Evolutionary conservation across 306 rosid genomes (phyloP).

Genomic region (Lotus japonicus): DNA sequence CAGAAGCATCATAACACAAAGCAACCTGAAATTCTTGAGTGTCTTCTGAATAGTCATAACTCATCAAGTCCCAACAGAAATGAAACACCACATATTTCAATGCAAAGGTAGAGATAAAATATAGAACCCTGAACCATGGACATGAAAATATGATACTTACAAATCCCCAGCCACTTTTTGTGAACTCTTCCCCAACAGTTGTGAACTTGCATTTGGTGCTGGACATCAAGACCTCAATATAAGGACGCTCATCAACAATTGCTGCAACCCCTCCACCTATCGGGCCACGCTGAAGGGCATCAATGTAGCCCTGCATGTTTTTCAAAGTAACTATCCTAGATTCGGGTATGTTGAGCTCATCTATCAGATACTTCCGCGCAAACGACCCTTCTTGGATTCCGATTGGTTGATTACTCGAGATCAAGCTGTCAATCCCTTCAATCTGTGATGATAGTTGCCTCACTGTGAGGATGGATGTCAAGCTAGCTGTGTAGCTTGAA

Average conservation of each 20-base stretch:
- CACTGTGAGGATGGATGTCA: slow-evolving; percentile 86
- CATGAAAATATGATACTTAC: slow-evolving; percentile 43
- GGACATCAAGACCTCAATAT: slow-evolving; percentile 58
- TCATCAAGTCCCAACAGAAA: background rate
- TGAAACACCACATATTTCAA: background rate
- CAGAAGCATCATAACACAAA: background rate
- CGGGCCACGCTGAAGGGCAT: slow-evolving; percentile 59
- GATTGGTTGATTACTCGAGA: slow-evolving; percentile 50
- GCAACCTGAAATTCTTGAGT: background rate
- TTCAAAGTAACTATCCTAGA: slow-evolving; percentile 58
- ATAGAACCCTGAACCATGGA: background rate
- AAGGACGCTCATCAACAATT: slow-evolving; percentile 84
- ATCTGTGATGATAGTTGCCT: slow-evolving; percentile 65
- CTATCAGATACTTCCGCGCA: slow-evolving; percentile 43
- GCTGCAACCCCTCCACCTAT: slow-evolving; percentile 71
- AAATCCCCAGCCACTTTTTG: slow-evolving; percentile 88
- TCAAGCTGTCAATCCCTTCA: slow-evolving; percentile 71
- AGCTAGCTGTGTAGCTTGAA: slow-evolving; percentile 92
- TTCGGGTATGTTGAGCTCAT: slow-evolving; percentile 61
- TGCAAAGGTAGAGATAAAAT: background rate
- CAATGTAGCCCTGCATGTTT: slow-evolving; percentile 36
- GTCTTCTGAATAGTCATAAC: background rate
- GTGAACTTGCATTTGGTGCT: slow-evolving; percentile 44
- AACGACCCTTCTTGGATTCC: slow-evolving; percentile 88
- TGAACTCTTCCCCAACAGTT: slow-evolving; percentile 81